Evolutionary conservation across 805 yeast species (phyloP).

Genomic region (Candida maltosa): DNA sequence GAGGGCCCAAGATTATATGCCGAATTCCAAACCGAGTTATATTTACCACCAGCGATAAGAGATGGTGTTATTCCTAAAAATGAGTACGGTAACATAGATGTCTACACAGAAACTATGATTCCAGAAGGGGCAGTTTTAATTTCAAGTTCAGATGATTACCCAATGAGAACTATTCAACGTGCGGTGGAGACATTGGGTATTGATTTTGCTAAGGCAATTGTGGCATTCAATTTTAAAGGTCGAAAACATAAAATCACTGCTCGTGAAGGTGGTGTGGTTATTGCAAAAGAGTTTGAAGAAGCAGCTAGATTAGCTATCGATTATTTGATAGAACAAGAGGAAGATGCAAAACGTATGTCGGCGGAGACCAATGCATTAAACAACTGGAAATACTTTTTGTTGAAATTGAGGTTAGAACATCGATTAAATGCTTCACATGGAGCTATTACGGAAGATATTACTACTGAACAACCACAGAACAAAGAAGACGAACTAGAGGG

Average conservation of each 20-base stretch:
- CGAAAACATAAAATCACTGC: conserved; percentile 44
- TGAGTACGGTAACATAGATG: conserved; percentile 79
- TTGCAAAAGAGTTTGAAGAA: conserved; percentile 57
- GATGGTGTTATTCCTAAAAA: conserved; percentile 73
- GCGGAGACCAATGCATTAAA: conserved; percentile 49
- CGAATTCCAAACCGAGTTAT: conserved; percentile 71
- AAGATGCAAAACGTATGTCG: conserved; percentile 39
- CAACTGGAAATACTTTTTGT: conserved; percentile 52
- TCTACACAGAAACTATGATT: conserved; percentile 75
- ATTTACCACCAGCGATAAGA: conserved; percentile 59
- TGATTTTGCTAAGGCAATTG: conserved; percentile 85
- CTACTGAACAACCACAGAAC: conserved; percentile 14
- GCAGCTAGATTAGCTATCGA: conserved; percentile 55
- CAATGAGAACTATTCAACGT: conserved; percentile 49
- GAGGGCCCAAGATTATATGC: conserved; percentile 66
- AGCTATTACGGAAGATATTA: conserved; percentile 14
- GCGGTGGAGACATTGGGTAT: conserved; percentile 73
- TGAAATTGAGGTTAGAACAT: conserved; percentile 45
- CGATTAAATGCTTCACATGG: conserved; percentile 53
- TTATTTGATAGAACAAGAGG: conserved; percentile 47
- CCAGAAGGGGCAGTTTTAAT: conserved; percentile 76
- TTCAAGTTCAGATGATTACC: conserved; percentile 14
- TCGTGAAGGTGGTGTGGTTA: conserved; percentile 69
- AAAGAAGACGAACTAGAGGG: conserved; percentile 15
- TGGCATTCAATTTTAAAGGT: conserved; percentile 72